These are phyloP conservation scores for Cercospora brassicicola DNA, from an alignment of 2,329 filamentous ascomycete species.

Conservation along the genomic window DNA sequence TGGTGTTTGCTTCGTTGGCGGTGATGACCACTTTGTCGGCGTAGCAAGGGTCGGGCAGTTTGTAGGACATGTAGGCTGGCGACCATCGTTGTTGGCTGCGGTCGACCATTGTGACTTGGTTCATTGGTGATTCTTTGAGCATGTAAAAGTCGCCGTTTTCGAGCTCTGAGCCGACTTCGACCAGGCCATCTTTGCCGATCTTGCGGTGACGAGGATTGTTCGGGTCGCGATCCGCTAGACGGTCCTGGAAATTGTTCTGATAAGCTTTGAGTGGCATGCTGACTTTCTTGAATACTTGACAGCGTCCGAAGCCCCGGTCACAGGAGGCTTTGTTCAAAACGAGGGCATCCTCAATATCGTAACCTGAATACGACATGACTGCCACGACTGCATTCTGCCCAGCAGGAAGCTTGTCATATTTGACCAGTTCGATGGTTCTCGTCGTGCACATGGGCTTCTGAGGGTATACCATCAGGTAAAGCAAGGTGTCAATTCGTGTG, in stretches of 20 bases:
- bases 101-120: slow-evolving; percentile 60
- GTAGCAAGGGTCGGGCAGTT: slow-evolving; percentile 62
- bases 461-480: slow-evolving; percentile 96
- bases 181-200: slow-evolving; percentile 83
- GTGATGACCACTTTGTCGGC: slow-evolving; percentile 97
- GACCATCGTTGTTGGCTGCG: slow-evolving; percentile 34
- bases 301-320: slow-evolving; percentile 91
- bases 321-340: slow-evolving; percentile 95
- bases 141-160: slow-evolving; percentile 80
- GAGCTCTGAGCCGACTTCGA: slow-evolving; percentile 79
- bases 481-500: slow-evolving; percentile 89
- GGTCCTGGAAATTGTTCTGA: slow-evolving; percentile 70
- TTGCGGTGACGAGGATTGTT: slow-evolving; percentile 60
- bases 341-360: slow-evolving; percentile 98
- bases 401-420: slow-evolving; percentile 95
- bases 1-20: slow-evolving; percentile 79
- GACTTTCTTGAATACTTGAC: slow-evolving; percentile 97
- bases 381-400: slow-evolving; percentile 97
- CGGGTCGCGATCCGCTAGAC: slow-evolving; percentile 59
- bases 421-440: slow-evolving; percentile 91
- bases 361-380: slow-evolving; percentile 98
- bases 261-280: slow-evolving; percentile 84
- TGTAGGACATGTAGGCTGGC: slow-evolving; percentile 62
- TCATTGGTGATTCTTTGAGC: slow-evolving; percentile 82
- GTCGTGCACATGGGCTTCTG: slow-evolving; percentile 97